Evolutionary conservation across 2,329 filamentous ascomycete genomes (phyloP).

Genomic region (Aspergillus luchuensis): DNA sequence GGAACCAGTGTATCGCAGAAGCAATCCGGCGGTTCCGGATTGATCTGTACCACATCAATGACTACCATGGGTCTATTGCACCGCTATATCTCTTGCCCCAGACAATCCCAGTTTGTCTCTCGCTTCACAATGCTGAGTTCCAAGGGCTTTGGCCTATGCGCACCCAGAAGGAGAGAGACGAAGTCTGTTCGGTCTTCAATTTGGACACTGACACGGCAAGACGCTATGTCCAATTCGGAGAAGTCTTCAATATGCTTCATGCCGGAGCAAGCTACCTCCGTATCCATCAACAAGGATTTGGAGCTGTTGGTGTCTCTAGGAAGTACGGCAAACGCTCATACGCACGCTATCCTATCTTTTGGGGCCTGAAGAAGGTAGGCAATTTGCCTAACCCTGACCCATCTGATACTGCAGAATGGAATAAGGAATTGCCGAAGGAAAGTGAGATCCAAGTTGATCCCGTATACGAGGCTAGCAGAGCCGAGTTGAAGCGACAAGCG

Average conservation of each 20-base stretch:
- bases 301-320: constrained; percentile 67
- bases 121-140: constrained; percentile 70
- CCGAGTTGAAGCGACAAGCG: constrained; percentile 60
- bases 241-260: constrained; percentile 69
- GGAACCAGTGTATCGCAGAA: constrained; percentile 70
- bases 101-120: constrained; percentile 63
- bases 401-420: constrained; percentile 64
- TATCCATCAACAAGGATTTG: constrained; percentile 67
- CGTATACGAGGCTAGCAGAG: constrained; percentile 57
- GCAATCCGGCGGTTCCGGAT: constrained; percentile 63
- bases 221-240: constrained; percentile 67
- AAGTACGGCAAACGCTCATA: constrained; percentile 69
- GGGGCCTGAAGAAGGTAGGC: constrained; percentile 65
- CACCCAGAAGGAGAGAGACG: constrained; percentile 60
- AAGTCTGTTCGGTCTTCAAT: constrained; percentile 68
- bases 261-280: constrained; percentile 67
- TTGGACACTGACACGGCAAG: constrained; percentile 58
- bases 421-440: constrained; percentile 54
- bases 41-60: constrained; percentile 68
- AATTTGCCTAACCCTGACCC: constrained; percentile 67
- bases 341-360: constrained; percentile 69
- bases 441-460: constrained; percentile 56
- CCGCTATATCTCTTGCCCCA: constrained; percentile 66
- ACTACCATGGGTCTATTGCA: constrained; percentile 65
- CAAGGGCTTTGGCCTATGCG: constrained; percentile 70